Evolutionary conservation across 23 red algal species (phyloP).

Genomic region (Cyanidioschyzon merolae): DNA sequence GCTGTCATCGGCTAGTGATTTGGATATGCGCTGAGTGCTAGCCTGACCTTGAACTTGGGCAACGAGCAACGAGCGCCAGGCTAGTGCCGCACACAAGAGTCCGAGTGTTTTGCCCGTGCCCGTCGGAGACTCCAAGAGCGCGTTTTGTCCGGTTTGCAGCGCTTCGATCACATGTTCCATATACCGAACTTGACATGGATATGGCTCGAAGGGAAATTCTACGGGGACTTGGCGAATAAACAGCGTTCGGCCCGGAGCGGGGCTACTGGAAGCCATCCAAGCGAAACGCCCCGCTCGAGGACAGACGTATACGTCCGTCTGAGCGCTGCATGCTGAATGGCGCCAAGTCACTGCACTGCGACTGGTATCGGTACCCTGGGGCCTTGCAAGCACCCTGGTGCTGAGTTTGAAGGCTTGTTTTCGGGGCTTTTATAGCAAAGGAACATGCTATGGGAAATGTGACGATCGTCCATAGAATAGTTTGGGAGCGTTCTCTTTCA

Average conservation of each 20-base stretch:
- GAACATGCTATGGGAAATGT: too few species aligned
- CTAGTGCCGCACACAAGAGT: slow-evolving; percentile 70
- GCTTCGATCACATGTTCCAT: slow-evolving; percentile 78
- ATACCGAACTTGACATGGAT: slow-evolving; percentile 65
- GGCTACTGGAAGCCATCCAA: background rate
- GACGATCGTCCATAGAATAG: too few species aligned
- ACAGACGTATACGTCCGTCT: too few species aligned
- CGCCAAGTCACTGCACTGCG: too few species aligned
- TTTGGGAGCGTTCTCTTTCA: too few species aligned
- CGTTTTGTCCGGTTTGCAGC: slow-evolving; percentile 50
- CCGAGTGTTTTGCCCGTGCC: slow-evolving; percentile 94
- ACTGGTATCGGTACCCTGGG: too few species aligned
- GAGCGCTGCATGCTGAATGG: too few species aligned
- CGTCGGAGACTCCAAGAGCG: slow-evolving; percentile 90
- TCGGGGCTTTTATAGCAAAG: too few species aligned
- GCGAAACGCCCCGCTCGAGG: too few species aligned
- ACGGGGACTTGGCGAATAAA: slow-evolving; percentile 31
- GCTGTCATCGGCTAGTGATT: too few species aligned
- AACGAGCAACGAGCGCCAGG: slow-evolving; percentile 38
- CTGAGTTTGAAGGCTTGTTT: too few species aligned
- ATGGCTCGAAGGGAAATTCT: slow-evolving; percentile 85
- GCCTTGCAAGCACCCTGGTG: too few species aligned
- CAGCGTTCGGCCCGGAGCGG: background rate
- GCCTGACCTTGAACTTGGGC: background rate
- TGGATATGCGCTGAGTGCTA: background rate